Base-by-base conservation (phyloP, 2,329 filamentous ascomycete species). In the Hypomyces rosellus region DNA sequence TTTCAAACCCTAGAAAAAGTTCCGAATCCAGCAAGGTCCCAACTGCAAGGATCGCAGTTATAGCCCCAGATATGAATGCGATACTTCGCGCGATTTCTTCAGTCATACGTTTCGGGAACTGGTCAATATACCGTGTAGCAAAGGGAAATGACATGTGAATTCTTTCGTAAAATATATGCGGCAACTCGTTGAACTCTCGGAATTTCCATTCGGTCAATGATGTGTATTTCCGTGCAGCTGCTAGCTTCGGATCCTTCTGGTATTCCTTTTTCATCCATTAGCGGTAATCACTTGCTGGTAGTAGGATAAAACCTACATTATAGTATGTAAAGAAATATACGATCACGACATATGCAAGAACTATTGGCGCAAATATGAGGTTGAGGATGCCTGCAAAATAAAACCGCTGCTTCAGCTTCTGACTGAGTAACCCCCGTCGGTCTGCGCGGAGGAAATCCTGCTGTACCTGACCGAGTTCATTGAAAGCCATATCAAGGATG, bases 141-240 rank as follows among this genome's bases (percentile, higher is more conserved):
- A 89, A 96, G 0, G 92, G 91, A 62, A 93, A 90, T 1, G 93
- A 96, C 86, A 97, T 95, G 57, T 95, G 91, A 39, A 92, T 75
- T 16, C 93, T 84, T 56, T 92, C 88, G 53, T 90, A 81, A 61
- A 97, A 99, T 2, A 97, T 77, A 67, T 99, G 93, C 50, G 86
- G 86, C 1, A 99, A 77, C 67, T 99, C 93, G 62, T 99, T 99
- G 76, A 97, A 99, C 65, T 97, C 92, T 44, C 93, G 85, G 56
- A 99, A 96, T 62, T 96, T 97, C 93, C 93, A 99, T 65, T 96
- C 88, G 0, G 93, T 93, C 46, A 96, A 80, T 1, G 90, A 88
- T 0, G 92, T 97, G 64, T 96, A 99, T 57, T 90, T 85, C 38
- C 93, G 84, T 14, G 68, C 66, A 8, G 89, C 86, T n/a, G 88